phyloP scores from a whole-genome alignment of 75 land plant species.

The Gnetum montanum region DNA sequence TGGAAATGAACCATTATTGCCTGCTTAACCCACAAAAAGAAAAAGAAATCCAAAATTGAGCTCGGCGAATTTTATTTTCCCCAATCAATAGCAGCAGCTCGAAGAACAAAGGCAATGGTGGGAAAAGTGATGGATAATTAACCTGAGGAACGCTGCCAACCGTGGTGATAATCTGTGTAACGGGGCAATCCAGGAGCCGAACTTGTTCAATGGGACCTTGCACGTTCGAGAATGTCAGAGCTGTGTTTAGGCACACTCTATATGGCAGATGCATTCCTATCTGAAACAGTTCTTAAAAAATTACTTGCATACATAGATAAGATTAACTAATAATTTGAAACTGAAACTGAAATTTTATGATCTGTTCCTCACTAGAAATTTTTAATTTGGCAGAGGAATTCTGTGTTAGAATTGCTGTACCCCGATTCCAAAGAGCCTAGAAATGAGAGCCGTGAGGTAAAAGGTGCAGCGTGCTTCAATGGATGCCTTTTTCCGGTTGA shows the following conservation, averaged over 20 bases:
- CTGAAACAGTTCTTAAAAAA: too few species aligned
- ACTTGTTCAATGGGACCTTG: slow-evolving; percentile 64
- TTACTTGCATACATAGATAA: neutral
- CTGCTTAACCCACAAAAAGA: slow-evolving; percentile 6
- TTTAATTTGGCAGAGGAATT: too few species aligned
- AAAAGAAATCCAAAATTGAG: neutral
- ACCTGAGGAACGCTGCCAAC: slow-evolving; percentile 67
- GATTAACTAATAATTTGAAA: too few species aligned
- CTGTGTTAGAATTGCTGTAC: too few species aligned
- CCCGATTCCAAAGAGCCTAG: slow-evolving; percentile 38
- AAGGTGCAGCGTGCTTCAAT: slow-evolving; percentile 41
- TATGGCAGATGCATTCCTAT: slow-evolving; percentile 1
- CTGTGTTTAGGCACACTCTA: slow-evolving; percentile 35
- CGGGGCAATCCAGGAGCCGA: slow-evolving; percentile 45
- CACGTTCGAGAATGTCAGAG: slow-evolving; percentile 62
- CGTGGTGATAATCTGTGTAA: slow-evolving; percentile 48
- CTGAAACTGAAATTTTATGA: too few species aligned
- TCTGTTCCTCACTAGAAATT: too few species aligned
- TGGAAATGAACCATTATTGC: slow-evolving; percentile 19
- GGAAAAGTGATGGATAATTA: slow-evolving; percentile 3
- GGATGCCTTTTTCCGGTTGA: slow-evolving; percentile 52
- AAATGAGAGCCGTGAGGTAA: slow-evolving; percentile 13
- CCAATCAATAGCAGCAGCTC: neutral
- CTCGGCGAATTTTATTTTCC: neutral
- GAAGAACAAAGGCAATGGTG: neutral